Base-by-base conservation (phyloP, 352 stramenopile genomes). In the Globisporangium uncinulatum region DNA sequence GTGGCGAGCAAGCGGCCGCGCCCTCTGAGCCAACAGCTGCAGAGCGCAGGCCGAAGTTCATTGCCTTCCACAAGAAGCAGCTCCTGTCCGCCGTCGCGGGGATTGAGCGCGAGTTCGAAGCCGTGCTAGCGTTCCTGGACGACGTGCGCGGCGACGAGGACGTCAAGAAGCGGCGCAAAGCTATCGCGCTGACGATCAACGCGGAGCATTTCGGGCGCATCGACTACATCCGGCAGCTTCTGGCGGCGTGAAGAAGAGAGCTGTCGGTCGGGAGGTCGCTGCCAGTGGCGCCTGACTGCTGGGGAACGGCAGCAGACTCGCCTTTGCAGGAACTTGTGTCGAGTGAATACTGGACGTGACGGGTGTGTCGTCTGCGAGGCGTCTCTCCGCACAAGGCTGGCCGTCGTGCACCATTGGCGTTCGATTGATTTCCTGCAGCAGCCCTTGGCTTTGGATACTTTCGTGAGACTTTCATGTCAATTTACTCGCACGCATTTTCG, bases 51-150 rank as follows among this genome's bases (percentile, higher is more conserved):
- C 34, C 32, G 17, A 32, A 21, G 10, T 51, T 50, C 44, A 45
- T 56, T 2, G 54, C 61, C n/a, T 43, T 76, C 20, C 71, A 64
- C 59, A 75, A 75, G 41, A 69, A 57, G 9, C 83, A 81, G 61
- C 60, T 86, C 17, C 49, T 86, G 24, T 65, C 66, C 13, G 57
- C 65, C 1, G 71, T 73, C 2, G 70, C 61, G 24, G 68, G 75
- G 13, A 76, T 92, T 48, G 82, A 92, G 55, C 78, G 86, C 56
- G 83, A 93, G 56, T 87, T 89, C 45, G 83, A 90, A 52, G 78
- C 79, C 46, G 74, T 90, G 44, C 71, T 93, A 44, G 77, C 83
- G 59, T 89, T 91, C 45, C 62, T 90, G 47, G 80, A 93, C 59
- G 74, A 81, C 55, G 60, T 91, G 24, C 80, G 78, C 36, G 80